Percentiles rank a stretch among this genome's conserved stretches.
These are phyloP conservation scores for Sutorius eximius DNA, from an alignment of 1,284 basidiomycete species.

Conservation along the genomic window DNA sequence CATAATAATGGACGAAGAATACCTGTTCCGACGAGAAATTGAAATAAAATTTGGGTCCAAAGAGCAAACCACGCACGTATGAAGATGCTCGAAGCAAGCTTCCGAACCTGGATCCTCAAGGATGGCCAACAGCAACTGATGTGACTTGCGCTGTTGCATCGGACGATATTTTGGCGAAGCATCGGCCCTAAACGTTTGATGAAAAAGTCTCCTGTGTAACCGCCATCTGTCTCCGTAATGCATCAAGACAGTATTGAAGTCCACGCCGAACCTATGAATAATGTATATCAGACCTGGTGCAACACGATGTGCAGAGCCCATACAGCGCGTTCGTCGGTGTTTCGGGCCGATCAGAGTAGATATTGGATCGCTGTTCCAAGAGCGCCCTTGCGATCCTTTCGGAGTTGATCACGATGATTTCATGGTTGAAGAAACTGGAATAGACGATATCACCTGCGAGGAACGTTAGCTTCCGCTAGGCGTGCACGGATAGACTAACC, in stretches of 20 bases:
- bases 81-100: conserved; percentile 15
- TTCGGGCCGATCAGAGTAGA: conserved; percentile 24
- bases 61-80: conserved; percentile 5
- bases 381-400: conserved; percentile 22
- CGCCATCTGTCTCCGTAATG: conserved; percentile 24
- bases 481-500: conserved; percentile 28
- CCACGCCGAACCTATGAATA: conserved; percentile 26
- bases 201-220: conserved; percentile 19
- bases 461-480: conserved; percentile 15
- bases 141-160: conserved; percentile 22
- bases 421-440: conserved; percentile 19
- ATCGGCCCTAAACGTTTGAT: conserved; percentile 22
- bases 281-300: conserved; percentile 3
- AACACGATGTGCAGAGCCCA: conserved; percentile 67
- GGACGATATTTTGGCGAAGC: conserved; percentile 13
- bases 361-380: conserved; percentile 21
- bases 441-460: conserved; percentile 26
- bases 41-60: background rate
- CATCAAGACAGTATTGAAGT: conserved; percentile 24
- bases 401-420: conserved; percentile 25
- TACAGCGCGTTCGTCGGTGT: conserved; percentile 22
- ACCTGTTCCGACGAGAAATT: conserved; percentile 7
- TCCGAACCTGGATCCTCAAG: conserved; percentile 11
- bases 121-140: conserved; percentile 12
- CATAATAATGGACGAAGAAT: conserved; percentile 27